These are phyloP conservation scores for Pyracantha coccinea DNA, from an alignment of 331 rosid species.

Conservation along the genomic window DNA sequence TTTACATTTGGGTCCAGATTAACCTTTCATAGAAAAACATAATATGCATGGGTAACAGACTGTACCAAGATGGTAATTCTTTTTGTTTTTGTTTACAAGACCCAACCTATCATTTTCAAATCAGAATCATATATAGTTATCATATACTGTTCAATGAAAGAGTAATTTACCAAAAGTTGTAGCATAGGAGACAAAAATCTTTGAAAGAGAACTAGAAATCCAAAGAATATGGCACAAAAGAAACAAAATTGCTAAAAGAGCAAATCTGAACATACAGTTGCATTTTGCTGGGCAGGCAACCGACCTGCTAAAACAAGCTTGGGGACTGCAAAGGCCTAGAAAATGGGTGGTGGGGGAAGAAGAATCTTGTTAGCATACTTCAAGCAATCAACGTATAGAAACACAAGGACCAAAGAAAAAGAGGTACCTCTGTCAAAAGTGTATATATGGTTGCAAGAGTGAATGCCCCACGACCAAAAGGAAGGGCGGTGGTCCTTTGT, in stretches of 20 bases:
- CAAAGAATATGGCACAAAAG: background rate
- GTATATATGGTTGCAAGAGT: constrained; percentile 94
- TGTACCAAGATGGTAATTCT: background rate
- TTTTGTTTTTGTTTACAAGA: background rate
- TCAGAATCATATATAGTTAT: background rate
- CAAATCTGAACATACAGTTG: constrained; percentile 60
- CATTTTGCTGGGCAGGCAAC: constrained; percentile 96
- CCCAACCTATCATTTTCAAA: background rate
- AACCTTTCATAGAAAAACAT: constrained; percentile 42
- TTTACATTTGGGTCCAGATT: constrained; percentile 79
- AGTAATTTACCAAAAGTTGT: background rate
- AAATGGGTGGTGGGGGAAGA: background rate
- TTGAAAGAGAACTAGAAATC: background rate
- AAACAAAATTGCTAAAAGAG: constrained; percentile 4
- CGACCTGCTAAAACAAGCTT: constrained; percentile 98
- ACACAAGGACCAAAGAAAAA: background rate
- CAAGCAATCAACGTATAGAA: constrained; percentile 5
- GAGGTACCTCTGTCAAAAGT: constrained; percentile 84
- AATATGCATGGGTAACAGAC: background rate
- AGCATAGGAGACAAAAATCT: background rate
- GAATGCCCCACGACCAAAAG: constrained; percentile 97
- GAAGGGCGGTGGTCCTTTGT: constrained; percentile 92
- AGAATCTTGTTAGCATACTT: background rate
- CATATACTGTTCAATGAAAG: background rate
- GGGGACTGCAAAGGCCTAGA: constrained; percentile 82